Base-by-base conservation (phyloP, 139 green algal species). In the Pseudopediastrum boryanum region DNA sequence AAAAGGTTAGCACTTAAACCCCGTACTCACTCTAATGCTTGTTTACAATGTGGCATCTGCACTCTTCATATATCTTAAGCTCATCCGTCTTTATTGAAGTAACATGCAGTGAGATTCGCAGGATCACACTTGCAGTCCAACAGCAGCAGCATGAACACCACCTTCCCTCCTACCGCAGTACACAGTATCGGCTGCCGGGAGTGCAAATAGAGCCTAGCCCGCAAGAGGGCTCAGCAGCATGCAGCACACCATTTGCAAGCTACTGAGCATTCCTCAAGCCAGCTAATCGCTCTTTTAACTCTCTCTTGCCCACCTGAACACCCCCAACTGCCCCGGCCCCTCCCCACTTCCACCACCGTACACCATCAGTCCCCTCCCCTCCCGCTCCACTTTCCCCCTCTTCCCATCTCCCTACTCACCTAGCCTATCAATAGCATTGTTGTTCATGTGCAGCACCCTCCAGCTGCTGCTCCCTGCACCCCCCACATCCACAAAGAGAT, bases 381-480 rank as follows among this genome's bases (percentile, higher is more conserved):
- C 16, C 48, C 48, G 48, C 33, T 12, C 48, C 13, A 35, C 41
- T 58, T 19, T 19, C 48, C 31, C 35, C 38, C 31, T 38, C 38
- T 12, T 10, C 64, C 4, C 64, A 50, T 23, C 38, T 41, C 2
- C 66, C 16, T 41, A 4, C 19, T 6, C 58, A 36, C 2, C 39
- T 54, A 33, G 1, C 19, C 1, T 25, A n/a, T 73, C 65, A 12
- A 38, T 27, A 4, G 72, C 72, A 21, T 59, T 39, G 27, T 52
- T 9, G 61, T 80, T 80, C 58, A 80, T 65, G 44, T 80, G 76
- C 63, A 82, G 35, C 76, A 82, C 64, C 1, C 65, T 36, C 76
- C 64, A 82, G 21, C 54, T 27, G n/a, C 35, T 35, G 29, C 39
- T 25, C 6, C 19, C 5, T 6, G n/a, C 21, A 33, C 39, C 35